Percentiles rank a stretch among this genome's conserved stretches.
Conservation (phyloP, 495 filamentous ascomycete genomes). For the Aspergillus asperescens region DNA sequence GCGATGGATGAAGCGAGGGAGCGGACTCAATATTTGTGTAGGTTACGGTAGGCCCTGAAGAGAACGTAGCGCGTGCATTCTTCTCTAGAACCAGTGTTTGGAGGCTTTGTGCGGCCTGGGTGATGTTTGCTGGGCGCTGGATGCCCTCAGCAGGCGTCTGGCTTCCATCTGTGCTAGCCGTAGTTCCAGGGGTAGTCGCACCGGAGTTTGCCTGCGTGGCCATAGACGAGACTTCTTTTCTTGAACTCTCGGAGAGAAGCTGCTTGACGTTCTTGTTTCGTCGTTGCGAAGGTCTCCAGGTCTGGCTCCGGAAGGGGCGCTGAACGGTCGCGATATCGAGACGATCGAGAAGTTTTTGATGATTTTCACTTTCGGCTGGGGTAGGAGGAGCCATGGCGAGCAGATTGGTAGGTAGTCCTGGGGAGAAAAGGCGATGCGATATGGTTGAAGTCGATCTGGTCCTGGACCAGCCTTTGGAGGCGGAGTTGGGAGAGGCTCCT, state of each 20-base stretch:
- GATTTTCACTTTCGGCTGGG: slow-evolving; percentile 43
- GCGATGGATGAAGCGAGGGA: slow-evolving; percentile 68
- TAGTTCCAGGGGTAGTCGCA: slow-evolving; percentile 61
- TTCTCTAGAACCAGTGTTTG: slow-evolving; percentile 82
- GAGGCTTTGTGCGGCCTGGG: slow-evolving; percentile 76
- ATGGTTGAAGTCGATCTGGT: neutral
- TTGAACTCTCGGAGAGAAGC: slow-evolving; percentile 81
- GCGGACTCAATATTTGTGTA: slow-evolving; percentile 95
- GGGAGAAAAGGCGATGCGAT: neutral
- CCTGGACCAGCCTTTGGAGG: neutral
- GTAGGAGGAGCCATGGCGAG: slow-evolving; percentile 43
- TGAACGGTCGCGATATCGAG: slow-evolving; percentile 80
- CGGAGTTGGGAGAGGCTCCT: neutral
- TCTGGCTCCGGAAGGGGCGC: slow-evolving; percentile 79
- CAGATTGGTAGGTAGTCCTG: neutral
- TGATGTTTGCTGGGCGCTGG: slow-evolving; percentile 60
- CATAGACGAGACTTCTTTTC: slow-evolving; percentile 75
- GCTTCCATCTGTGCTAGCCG: slow-evolving; percentile 45
- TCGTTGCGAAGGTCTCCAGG: slow-evolving; percentile 87
- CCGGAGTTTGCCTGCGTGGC: slow-evolving; percentile 80
- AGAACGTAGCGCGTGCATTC: slow-evolving; percentile 42
- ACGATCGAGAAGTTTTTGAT: slow-evolving; percentile 65
- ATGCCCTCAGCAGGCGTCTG: slow-evolving; percentile 55
- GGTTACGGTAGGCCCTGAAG: slow-evolving; percentile 65
- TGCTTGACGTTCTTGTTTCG: slow-evolving; percentile 98